phyloP scores from a whole-genome alignment of 257 asterid genomes.

The Ehretia macrophylla region DNA sequence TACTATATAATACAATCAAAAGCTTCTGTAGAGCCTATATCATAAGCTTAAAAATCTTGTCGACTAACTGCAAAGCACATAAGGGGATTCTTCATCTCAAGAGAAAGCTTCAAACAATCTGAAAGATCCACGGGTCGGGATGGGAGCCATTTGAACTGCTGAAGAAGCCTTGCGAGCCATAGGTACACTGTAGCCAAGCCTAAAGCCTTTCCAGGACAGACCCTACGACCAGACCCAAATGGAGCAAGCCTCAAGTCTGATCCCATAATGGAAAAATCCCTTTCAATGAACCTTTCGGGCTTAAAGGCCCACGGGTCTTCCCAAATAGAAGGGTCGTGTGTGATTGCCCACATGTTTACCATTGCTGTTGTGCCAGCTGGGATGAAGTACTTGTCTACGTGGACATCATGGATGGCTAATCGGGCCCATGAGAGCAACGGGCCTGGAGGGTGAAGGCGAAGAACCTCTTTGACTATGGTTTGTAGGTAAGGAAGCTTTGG shows the following conservation, averaged over 20 bases:
- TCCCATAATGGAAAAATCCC: conserved; percentile 54
- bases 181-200: conserved; percentile 56
- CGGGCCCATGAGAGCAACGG: conserved; percentile 83
- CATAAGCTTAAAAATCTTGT: not conserved
- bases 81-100: conserved; percentile 51
- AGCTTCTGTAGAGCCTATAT: no score
- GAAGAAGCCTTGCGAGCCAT: conserved; percentile 58
- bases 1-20: not conserved
- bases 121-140: conserved; percentile 34
- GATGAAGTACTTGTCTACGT: conserved; percentile 39
- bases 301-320: conserved; percentile 46
- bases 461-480: conserved; percentile 48
- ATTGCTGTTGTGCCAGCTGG: conserved; percentile 66
- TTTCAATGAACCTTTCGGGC: conserved; percentile 54
- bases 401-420: conserved; percentile 43
- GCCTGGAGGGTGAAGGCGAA: conserved; percentile 65
- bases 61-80: conserved; percentile 21
- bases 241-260: conserved; percentile 80
- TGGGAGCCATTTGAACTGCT: conserved; percentile 46
- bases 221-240: conserved; percentile 66
- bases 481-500: conserved; percentile 49
- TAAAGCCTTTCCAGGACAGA: conserved; percentile 58
- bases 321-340: conserved; percentile 59
- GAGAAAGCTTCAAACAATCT: conserved; percentile 46
- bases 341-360: conserved; percentile 84